These are phyloP conservation scores for Melaleuca quinquenervia DNA, from an alignment of 345 rosid genomes.

Conservation along the genomic window DNA sequence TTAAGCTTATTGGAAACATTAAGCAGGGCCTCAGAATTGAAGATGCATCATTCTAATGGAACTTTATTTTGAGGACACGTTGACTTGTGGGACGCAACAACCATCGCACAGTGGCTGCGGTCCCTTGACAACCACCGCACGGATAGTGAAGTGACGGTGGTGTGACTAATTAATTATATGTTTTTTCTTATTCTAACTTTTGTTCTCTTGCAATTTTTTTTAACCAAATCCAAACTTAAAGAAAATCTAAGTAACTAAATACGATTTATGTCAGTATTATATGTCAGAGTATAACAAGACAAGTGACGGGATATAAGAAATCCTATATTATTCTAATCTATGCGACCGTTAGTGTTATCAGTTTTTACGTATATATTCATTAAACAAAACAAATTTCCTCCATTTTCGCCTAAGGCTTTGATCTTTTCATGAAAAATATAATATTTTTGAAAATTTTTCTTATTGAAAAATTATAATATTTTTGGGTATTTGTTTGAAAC, in stretches of 20 bases:
- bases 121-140: neutral
- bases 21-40: neutral
- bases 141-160: neutral
- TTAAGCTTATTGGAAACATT: neutral
- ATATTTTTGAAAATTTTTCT: too few relatives aligned
- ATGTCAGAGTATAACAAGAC: neutral
- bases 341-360: accelerated
- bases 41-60: neutral
- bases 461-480: too few relatives aligned
- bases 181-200: neutral
- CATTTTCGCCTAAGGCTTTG: too few relatives aligned
- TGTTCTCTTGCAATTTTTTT: neutral
- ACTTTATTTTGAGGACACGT: neutral
- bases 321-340: neutral
- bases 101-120: neutral
- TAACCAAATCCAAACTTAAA: accelerated
- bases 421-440: too few relatives aligned
- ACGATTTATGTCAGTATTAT: too few relatives aligned
- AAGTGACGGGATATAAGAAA: neutral
- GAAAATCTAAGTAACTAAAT: too few relatives aligned
- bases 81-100: neutral
- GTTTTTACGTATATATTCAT: too few relatives aligned
- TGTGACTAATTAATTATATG: neutral
- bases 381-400: too few relatives aligned
- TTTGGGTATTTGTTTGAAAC: too few relatives aligned